These are phyloP conservation scores for carrot (Daucus carota) DNA, from an alignment of 129 eudicot species.

Conservation along the genomic window DNA sequence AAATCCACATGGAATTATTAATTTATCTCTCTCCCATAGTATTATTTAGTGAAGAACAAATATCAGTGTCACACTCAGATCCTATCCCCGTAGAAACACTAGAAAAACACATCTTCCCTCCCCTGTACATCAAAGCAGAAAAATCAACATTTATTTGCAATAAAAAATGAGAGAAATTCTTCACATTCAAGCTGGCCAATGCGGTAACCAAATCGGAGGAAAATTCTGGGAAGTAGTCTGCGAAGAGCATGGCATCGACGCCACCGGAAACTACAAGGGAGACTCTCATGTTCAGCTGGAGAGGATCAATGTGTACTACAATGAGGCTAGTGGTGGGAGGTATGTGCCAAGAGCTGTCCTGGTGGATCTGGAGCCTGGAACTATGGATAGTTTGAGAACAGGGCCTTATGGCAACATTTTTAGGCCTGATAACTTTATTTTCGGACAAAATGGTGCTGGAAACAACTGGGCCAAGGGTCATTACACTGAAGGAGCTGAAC, in stretches of 20 bases:
- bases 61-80: constrained; percentile 38
- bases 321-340: constrained; percentile 70
- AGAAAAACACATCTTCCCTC: constrained; percentile 31
- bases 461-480: constrained; percentile 87
- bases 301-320: constrained; percentile 75
- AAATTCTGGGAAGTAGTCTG: constrained; percentile 92
- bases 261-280: constrained; percentile 45
- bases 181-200: constrained; percentile 86
- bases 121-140: not conserved
- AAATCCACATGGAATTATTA: constrained; percentile 59
- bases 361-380: constrained; percentile 86
- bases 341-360: constrained; percentile 76
- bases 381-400: constrained; percentile 65
- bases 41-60: constrained; percentile 15
- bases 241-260: constrained; percentile 69
- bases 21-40: constrained; percentile 17
- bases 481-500: constrained; percentile 83
- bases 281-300: constrained; percentile 47
- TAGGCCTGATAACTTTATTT: constrained; percentile 72
- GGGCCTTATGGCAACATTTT: constrained; percentile 75
- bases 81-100: constrained; percentile 17
- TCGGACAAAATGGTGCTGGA: constrained; percentile 77
- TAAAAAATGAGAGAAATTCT: constrained; percentile 75
- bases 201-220: constrained; percentile 83
- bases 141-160: not conserved